Evolutionary conservation across 2,329 filamentous ascomycete species (phyloP), one percentile per base, ranked within the genome.

Genomic region (Talaromyces atroroseus): DNA sequence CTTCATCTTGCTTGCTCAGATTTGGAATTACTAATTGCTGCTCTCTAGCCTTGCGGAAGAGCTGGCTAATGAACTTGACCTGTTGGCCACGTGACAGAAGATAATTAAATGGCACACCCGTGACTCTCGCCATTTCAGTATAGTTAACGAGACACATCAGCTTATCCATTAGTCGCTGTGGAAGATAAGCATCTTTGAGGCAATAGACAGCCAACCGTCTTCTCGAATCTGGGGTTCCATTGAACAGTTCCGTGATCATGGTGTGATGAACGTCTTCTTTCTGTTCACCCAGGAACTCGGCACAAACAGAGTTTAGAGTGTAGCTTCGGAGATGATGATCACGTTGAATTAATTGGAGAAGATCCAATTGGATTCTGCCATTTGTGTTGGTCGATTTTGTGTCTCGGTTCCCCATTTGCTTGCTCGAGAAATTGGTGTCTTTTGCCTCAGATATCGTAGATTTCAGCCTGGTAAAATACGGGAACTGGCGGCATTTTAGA

Each of bases 41-140:
- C 62, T 97, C 90, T 29, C 94, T 74, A 2, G 94, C 92, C 72
- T 97, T 97, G 57, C 94, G 87, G 80, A 95, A 99, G 16, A 99
- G 79, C 69, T 99, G 94, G 70, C 92, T 97, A 75, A 99, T 84
- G 75, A 99, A 99, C 68, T 96, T 96, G 70, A 99, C 86, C 73
- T 99, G 95, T 71, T 99, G 94, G 46, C 94, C 94, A 68, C 92
- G 86, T 23, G 94, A 85, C 1, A 99, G 81, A 46, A 99, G 81
- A 68, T 88, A 95, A 69, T 96, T 97, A 79, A 99, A 99, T 0
- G 94, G 94, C 4, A 99, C 92, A 65, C 94, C 94, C 24, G 95
- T 99, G 74, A 99, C 94, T 83, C 94, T 94, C 57, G 94, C 92
- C 94, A 99, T 99, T 75, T 99, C 94, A 0, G 94, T 97, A 68